Evolutionary conservation across 345 rosid species (phyloP).

Genomic region (Aegle marmelos): DNA sequence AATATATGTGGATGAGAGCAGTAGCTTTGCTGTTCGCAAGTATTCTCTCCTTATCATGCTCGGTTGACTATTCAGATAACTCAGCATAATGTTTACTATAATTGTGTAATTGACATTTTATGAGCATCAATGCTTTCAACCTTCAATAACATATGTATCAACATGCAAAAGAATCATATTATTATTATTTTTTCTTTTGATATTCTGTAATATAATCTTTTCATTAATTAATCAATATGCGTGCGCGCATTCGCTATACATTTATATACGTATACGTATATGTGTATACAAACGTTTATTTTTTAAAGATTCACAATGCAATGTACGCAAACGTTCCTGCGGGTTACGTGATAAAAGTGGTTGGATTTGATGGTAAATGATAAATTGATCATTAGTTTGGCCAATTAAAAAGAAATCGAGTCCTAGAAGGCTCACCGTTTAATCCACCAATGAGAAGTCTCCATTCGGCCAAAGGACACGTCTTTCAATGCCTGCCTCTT

Average conservation of each 20-base stretch:
- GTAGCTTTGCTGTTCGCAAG: not conserved
- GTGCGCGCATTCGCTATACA: not conserved
- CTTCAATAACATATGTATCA: not conserved
- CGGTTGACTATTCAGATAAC: not conserved
- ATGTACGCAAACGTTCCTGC: not conserved
- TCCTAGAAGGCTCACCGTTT: not conserved
- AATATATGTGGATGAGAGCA: not conserved
- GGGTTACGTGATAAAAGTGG: not conserved
- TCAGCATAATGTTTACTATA: too few relatives aligned
- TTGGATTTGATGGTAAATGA: not conserved
- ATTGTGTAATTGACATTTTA: not conserved
- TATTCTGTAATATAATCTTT: too few relatives aligned
- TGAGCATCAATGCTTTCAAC: not conserved
- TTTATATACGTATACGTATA: too few relatives aligned
- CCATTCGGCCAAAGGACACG: not conserved
- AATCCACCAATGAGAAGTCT: not conserved
- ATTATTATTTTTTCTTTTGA: too few relatives aligned
- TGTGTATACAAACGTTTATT: too few relatives aligned
- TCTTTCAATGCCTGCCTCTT: slow-evolving; percentile 20
- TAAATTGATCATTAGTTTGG: not conserved
- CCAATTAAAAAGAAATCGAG: not conserved
- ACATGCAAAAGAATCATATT: too few relatives aligned
- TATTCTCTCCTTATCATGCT: not conserved
- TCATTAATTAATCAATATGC: not conserved
- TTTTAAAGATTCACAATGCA: not conserved